A percentile compares a stretch with the other conserved stretches of the same genome.
Evolutionary conservation across 108 stramenopile genomes (phyloP).

Genomic region (Phaeodactylum tricornutum): DNA sequence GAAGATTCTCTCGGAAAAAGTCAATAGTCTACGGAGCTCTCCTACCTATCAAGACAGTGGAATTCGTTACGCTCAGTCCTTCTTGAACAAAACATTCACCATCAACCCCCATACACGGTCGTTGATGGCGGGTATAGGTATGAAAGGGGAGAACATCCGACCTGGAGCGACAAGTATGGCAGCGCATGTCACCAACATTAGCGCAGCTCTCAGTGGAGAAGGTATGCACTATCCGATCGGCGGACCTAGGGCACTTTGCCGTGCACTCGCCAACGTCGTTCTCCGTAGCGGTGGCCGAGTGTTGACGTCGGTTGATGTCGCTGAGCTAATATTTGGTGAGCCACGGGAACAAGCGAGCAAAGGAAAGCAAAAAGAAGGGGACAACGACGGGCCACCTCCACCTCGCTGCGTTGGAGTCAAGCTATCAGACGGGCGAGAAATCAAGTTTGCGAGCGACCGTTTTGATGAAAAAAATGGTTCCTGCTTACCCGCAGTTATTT

Average conservation of each 20-base stretch:
- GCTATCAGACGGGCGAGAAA: constrained; percentile 30
- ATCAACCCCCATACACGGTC: constrained; percentile 68
- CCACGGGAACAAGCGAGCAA: constrained; percentile 4
- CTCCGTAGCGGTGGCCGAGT: constrained; percentile 72
- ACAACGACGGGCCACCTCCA: constrained; percentile 5
- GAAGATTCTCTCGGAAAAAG: constrained; percentile 43
- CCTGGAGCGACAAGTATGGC: constrained; percentile 81
- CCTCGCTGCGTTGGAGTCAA: constrained; percentile 63
- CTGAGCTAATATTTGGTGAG: constrained; percentile 53
- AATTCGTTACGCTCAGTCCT: constrained; percentile 50
- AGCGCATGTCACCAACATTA: constrained; percentile 66
- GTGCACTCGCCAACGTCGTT: constrained; percentile 67
- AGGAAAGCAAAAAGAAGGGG: constrained; percentile 1
- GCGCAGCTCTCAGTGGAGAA: constrained; percentile 52
- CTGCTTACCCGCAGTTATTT: constrained; percentile 40
- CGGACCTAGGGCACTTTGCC: constrained; percentile 71
- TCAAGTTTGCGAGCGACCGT: constrained; percentile 11
- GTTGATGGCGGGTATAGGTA: constrained; percentile 77
- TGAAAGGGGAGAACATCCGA: constrained; percentile 60
- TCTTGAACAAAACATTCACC: constrained; percentile 65
- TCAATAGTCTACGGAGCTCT: constrained; percentile 16
- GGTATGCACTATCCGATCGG: constrained; percentile 82
- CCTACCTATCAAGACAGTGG: constrained; percentile 40
- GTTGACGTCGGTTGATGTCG: constrained; percentile 36
- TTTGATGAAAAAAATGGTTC: background rate